Evolutionary conservation across 495 filamentous ascomycete species (phyloP), one percentile per base, ranked within the genome.

Genomic region (Symbiotaphrina buchneri): DNA sequence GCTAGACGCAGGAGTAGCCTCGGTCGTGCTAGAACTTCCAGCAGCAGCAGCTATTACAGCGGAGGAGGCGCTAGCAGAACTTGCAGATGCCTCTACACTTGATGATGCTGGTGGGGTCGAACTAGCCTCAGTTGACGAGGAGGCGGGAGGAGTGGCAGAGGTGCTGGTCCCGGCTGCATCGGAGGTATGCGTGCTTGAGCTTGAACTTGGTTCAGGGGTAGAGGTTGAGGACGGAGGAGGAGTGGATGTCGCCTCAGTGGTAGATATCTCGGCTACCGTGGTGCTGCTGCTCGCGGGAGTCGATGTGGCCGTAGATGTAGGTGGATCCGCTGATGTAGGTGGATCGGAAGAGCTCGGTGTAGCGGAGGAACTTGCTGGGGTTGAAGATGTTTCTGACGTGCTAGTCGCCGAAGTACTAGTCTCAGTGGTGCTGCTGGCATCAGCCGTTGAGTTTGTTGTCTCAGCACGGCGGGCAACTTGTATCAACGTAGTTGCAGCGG

Each of bases 401-500:
- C 26, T 15, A 15, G 33, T 10, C 15, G 28, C 7, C 14, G 22
- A 35, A 16, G 11, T 5, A 25, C 28, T 30, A 17, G 28, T 31
- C 22, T 3, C 16, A 30, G 32, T 33, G 17, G 32, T 32, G 32
- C 32, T 34, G 24, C 14, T 3, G 10, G 11, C 28, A 28, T 6
- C 18, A 15, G 32, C 4, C 6, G 31, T 23, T 4, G 28, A 22
- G 7, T 27, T 22, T 13, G 21, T 5, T 14, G 18, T 33, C 16
- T 30, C 21, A n/a, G 28, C n/a, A 10, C n/a, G 31, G 19, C 31
- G 10, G 33, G 35, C 31, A 4, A 33, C n/a, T 14, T 18, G 21
- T 7, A 56, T 42, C 23, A 54, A 40, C 29, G 47, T 34, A 8
- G 48, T 51, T 6, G 59, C 59, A 10, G 54, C 43, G 10, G 47